Evolutionary conservation across 148 eudicot genomes (phyloP), one percentile per base, ranked within the genome.

Genomic region (Arctostaphylos glauca): DNA sequence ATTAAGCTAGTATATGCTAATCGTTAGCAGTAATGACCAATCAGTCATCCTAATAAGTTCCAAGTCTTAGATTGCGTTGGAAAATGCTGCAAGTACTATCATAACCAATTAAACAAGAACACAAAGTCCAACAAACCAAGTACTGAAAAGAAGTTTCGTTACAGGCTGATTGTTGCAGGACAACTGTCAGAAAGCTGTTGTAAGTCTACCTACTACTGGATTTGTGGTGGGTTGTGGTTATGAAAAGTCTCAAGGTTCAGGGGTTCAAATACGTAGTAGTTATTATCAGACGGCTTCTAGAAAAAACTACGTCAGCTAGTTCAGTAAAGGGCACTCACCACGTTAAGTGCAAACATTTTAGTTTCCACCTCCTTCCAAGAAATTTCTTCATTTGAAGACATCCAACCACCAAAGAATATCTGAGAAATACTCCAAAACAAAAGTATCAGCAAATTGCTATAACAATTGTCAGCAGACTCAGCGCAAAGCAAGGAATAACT

Each of bases 331-430:
- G 82, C 76, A 84, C 98, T 92, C 88, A 96, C 99, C 90, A 87
- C 93, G 88, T 93, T 94, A 50, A 96, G 95, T 64, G 94, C 93
- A 87, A 88, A 96, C 91, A 96, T 82, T 88, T 90, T 94, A 41
- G 92, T 89, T 90, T 96, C 99, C 72, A 93, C 94, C 91, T 94
- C 97, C 87, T 89, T 93, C 98, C 98, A 96, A 66, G 95, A 90
- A 82, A 93, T 89, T 77, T 91, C 87, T 74, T 83, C 80, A 78
- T 86, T 87, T 84, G 89, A 88, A 83, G 92, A 81, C 55, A 87
- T 83, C 93, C 95, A 88, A 84, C 91, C 89, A 85, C 92, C 92
- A 58, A 80, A 88, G 84, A 91, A 90, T 81, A 96, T 88, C 99
- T 96, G 87, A 66, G 76, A 48, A 55, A 84, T 23, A 25, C 5